phyloP scores from a whole-genome alignment of 257 asterid genomes.

The Capsicum pubescens region DNA sequence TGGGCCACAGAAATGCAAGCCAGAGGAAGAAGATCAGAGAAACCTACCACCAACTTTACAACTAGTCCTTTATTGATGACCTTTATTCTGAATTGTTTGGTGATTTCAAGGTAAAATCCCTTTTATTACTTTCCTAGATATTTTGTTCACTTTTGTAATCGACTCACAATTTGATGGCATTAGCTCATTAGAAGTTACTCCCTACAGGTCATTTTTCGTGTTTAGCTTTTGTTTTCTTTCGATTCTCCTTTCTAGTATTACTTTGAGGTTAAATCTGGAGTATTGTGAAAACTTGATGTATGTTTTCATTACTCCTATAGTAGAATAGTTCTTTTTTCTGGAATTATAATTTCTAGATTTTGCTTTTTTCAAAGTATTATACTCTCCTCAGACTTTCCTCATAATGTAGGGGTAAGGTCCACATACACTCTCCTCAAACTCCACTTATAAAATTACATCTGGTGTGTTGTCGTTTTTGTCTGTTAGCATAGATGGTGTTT shows the following conservation, averaged over 20 bases:
- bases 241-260: not conserved
- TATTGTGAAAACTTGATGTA: not conserved
- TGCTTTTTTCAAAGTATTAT: not conserved
- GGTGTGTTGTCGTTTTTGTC: no score
- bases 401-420: no score
- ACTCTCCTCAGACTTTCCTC: no score
- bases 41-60: slow-evolving; percentile 60
- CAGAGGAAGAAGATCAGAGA: slow-evolving; percentile 74
- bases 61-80: slow-evolving; percentile 56
- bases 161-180: not conserved
- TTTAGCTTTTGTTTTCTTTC: no score
- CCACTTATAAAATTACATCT: no score
- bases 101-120: slow-evolving; percentile 64
- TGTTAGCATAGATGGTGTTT: no score
- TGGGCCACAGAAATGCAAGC: slow-evolving; percentile 68
- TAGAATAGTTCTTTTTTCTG: not conserved
- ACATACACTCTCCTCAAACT: no score
- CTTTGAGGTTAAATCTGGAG: not conserved
- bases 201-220: not conserved
- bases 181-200: not conserved
- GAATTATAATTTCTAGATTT: not conserved
- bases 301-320: not conserved
- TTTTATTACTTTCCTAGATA: no score
- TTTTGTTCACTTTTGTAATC: not conserved
- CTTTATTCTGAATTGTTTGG: slow-evolving; percentile 68